Evolutionary conservation across 2,329 filamentous ascomycete species (phyloP).

Genomic region (Sporothrix variecibatus): DNA sequence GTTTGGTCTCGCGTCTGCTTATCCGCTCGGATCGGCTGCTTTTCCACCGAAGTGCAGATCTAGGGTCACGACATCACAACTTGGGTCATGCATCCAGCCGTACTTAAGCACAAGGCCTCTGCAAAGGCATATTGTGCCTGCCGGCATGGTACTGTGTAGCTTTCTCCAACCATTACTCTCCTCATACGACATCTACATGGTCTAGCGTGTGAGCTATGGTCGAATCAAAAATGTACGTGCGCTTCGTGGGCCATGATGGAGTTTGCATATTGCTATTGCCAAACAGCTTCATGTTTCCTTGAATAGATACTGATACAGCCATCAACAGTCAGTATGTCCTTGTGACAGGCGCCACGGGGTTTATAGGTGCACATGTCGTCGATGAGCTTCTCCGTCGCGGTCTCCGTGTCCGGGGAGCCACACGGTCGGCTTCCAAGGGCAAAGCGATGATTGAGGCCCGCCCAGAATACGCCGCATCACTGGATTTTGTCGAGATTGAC

Average conservation of each 20-base stretch:
- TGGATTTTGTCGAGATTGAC: constrained; percentile 45
- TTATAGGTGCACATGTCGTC: constrained; percentile 41
- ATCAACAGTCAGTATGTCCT: constrained; percentile 35
- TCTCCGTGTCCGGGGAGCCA: constrained; percentile 36
- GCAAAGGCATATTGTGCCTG: background rate
- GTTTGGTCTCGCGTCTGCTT: background rate
- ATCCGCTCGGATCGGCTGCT: background rate
- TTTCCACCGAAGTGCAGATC: background rate
- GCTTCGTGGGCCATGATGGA: background rate
- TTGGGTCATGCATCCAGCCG: background rate
- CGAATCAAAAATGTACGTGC: background rate
- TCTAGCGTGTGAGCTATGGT: background rate
- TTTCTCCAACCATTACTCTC: background rate
- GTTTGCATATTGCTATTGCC: too few relatives aligned
- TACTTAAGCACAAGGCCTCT: constrained; percentile 11
- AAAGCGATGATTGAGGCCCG: constrained; percentile 35
- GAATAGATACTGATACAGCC: background rate
- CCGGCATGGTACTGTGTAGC: background rate
- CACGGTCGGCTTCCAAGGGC: constrained; percentile 27
- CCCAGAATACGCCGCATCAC: constrained; percentile 37
- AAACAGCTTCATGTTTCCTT: background rate
- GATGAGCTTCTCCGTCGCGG: constrained; percentile 38
- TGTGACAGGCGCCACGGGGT: constrained; percentile 34
- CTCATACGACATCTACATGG: background rate
- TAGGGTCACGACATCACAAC: background rate